These are phyloP conservation scores for Flaveria brownii DNA, from an alignment of 129 eudicot genomes.

Conservation along the genomic window DNA sequence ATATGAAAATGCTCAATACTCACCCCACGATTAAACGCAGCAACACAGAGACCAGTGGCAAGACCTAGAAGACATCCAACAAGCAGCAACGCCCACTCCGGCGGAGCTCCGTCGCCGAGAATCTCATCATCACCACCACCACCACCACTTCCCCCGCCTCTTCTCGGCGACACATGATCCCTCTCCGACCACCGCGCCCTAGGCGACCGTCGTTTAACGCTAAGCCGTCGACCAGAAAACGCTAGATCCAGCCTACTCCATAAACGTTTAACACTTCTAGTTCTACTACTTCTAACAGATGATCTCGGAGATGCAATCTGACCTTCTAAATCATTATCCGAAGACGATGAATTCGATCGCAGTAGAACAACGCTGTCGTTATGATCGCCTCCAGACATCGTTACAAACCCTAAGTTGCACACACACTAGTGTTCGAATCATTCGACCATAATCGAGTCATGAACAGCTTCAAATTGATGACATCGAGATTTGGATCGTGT, in stretches of 20 bases:
- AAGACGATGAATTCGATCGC: conserved; percentile 58
- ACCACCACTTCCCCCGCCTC: conserved; percentile 12
- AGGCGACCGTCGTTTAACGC: conserved; percentile 46
- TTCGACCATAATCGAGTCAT: not conserved
- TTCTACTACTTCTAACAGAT: conserved; percentile 22
- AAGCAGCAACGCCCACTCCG: conserved; percentile 94
- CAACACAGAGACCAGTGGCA: conserved; percentile 93
- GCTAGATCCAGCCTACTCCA: conserved; percentile 73
- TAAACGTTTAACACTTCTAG: conserved; percentile 42
- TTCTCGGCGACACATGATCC: conserved; percentile 34
- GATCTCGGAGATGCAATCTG: conserved; percentile 42
- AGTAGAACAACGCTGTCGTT: conserved; percentile 43
- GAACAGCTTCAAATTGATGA: not conserved
- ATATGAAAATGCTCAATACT: not conserved
- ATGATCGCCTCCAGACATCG: conserved; percentile 51
- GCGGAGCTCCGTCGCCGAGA: conserved; percentile 87
- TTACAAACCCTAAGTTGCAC: conserved; percentile 26
- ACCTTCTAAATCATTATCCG: conserved; percentile 63
- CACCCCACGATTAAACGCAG: conserved; percentile 89
- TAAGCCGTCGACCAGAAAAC: conserved; percentile 58
- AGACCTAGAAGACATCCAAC: conserved; percentile 86
- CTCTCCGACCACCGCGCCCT: conserved; percentile 35
- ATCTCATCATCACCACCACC: conserved; percentile 60
- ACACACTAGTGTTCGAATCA: not conserved
- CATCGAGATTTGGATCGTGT: conserved; percentile 30